phyloP scores from a whole-genome alignment of 2,329 filamentous ascomycete genomes.

The Leptographium lundbergii region DNA sequence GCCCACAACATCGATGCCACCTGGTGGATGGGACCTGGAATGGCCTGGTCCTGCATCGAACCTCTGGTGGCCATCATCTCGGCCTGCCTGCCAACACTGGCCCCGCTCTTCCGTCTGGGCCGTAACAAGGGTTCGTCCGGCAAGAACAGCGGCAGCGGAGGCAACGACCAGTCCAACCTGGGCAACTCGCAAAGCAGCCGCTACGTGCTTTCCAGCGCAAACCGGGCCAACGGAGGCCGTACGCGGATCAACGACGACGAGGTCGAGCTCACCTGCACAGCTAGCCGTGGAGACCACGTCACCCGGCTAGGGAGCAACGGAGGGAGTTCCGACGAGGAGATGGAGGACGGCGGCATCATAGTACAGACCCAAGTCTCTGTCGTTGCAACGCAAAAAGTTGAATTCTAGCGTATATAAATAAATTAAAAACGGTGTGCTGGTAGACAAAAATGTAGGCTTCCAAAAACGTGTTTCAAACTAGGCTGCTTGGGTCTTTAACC shows the following conservation, averaged over 20 bases:
- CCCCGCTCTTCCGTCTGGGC: not conserved
- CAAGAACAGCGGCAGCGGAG: not conserved
- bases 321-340: not conserved
- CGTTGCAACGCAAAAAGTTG: not conserved
- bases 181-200: not conserved
- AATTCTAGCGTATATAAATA: not conserved
- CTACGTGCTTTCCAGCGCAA: not conserved
- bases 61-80: slow-evolving; percentile 1
- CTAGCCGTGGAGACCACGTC: not conserved
- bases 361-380: not conserved
- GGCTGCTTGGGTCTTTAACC: too few species aligned
- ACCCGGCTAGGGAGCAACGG: not conserved
- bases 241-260: not conserved
- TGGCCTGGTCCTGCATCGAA: slow-evolving; percentile 1
- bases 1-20: not conserved
- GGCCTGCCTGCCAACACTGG: slow-evolving; percentile 1
- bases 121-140: not conserved
- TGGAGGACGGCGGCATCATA: not conserved
- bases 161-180: too few species aligned
- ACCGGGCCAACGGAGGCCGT: not conserved
- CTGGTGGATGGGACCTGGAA: slow-evolving; percentile 1
- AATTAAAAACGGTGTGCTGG: too few species aligned
- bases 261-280: not conserved
- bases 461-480: too few species aligned
- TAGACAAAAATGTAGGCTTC: too few species aligned